Base-by-base conservation (phyloP, 805 yeast genomes). In the Pichia nakasei region DNA sequence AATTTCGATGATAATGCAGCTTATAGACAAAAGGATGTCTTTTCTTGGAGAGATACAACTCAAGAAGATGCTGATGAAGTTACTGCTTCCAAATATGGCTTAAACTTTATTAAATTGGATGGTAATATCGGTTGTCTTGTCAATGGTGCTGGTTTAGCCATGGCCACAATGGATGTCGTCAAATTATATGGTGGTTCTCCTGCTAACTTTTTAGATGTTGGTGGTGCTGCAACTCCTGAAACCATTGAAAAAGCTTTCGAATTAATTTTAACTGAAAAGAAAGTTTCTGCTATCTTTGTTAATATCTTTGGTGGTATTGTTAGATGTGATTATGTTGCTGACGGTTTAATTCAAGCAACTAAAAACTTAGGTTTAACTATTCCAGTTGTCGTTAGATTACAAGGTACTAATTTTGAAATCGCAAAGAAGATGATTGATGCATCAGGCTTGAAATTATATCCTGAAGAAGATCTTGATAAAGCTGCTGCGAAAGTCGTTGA, bases 161-260 rank as follows among this genome's bases (percentile, higher is more conserved):
- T 93, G 99, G 99, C 99, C 58, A 93, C 99, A 54, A 89, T 93
- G 97, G 99, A 93, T 70, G 94, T 94, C 66, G 87, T 93, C 74
- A 88, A 93, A 73, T 79, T 93, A 59, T 85, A 88, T 73, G 97
- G 97, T 61, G 99, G 99, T 67, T 85, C 80, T 56, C 99, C 99
- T 59, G 99, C 98, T 54, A 93, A 93, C 77, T 93, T 93, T 79
- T 79, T 93, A 66, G 99, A 93, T 75, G 93, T 96, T 69, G 99
- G 99, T 75, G 99, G 99, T 75, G 95, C 96, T 68, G 98, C 99
- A 58, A 93, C 97, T 51, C 97, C 97, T 55, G 85, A 86, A 70
- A 91, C 98, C 60, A 93, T 93, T 63, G 94, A 89, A 73, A 84
- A 84, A 70, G 99, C 97, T 45, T 91, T 93, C 74, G 83, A 81